Percentiles rank a stretch among this genome's conserved stretches.
Conservation (phyloP, 768 basidiomycete species). For the Kwoniella mangroviensis region DNA sequence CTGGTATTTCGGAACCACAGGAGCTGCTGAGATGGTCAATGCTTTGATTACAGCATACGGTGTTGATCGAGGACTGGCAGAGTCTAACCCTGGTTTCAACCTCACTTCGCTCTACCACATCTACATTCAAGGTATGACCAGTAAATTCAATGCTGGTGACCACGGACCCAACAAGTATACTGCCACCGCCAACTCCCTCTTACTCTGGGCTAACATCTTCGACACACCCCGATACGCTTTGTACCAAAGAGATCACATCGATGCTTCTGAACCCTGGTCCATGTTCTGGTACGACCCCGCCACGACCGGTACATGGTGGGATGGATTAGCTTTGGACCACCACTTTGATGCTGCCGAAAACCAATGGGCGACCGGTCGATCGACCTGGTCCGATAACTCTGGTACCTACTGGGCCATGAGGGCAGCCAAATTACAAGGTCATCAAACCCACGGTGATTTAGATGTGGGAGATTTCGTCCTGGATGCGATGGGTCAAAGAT, state of each 20-base stretch:
- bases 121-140: conserved; percentile 80
- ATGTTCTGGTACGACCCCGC: conserved; percentile 92
- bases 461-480: conserved; percentile 94
- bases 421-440: conserved; percentile 75
- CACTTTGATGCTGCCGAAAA: conserved; percentile 74
- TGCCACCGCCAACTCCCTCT: conserved; percentile 84
- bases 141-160: conserved; percentile 65
- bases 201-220: conserved; percentile 75
- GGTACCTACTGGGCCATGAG: conserved; percentile 88
- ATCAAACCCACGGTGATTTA: conserved; percentile 94
- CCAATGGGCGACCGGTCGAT: conserved; percentile 90
- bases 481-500: conserved; percentile 89
- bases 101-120: conserved; percentile 87
- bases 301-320: conserved; percentile 88
- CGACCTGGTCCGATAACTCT: conserved; percentile 85
- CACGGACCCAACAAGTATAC: conserved; percentile 94
- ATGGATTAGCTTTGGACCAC: conserved; percentile 76
- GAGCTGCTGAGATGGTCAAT: conserved; percentile 84
- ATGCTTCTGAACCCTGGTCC: conserved; percentile 76
- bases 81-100: conserved; percentile 71
- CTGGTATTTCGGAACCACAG: conserved; percentile 80
- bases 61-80: conserved; percentile 73
- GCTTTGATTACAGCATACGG: conserved; percentile 85
- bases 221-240: conserved; percentile 75
- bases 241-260: conserved; percentile 86